These are phyloP conservation scores for Penicillium coprophilum DNA, from an alignment of 495 filamentous ascomycete genomes.

Conservation along the genomic window DNA sequence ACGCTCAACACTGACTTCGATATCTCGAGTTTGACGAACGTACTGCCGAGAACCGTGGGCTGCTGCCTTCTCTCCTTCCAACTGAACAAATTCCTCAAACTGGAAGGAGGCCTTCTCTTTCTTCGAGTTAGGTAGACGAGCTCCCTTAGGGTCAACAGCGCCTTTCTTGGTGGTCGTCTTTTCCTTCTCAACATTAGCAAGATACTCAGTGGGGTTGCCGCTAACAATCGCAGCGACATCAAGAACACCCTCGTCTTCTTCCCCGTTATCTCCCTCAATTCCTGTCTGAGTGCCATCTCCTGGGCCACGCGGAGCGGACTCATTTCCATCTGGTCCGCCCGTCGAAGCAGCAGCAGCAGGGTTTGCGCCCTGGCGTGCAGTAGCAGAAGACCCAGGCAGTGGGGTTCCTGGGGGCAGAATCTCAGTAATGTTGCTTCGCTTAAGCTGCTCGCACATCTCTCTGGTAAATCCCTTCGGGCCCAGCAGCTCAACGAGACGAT, in stretches of 20 bases:
- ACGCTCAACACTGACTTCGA: constrained; percentile 84
- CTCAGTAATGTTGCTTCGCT: constrained; percentile 85
- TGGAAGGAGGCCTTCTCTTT: constrained; percentile 73
- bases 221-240: constrained; percentile 95
- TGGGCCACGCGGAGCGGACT: constrained; percentile 48
- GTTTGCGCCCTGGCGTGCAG: constrained; percentile 56
- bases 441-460: constrained; percentile 95
- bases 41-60: constrained; percentile 31
- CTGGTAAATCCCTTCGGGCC: constrained; percentile 66
- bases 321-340: constrained; percentile 43
- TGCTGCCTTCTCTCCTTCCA: constrained; percentile 44
- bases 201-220: constrained; percentile 87
- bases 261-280: constrained; percentile 40
- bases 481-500: constrained; percentile 67
- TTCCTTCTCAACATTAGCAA: constrained; percentile 88
- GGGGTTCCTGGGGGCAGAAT: constrained; percentile 69
- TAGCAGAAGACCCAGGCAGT: constrained; percentile 51
- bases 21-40: constrained; percentile 57
- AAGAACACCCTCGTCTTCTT: constrained; percentile 77
- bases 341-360: constrained; percentile 57
- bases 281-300: constrained; percentile 52
- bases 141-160: constrained; percentile 49
- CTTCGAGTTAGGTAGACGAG: constrained; percentile 79
- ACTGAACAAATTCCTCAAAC: constrained; percentile 71
- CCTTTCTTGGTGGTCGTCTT: constrained; percentile 70